A percentile compares a stretch with the other conserved stretches of the same genome.
Evolutionary conservation across 805 yeast genomes (phyloP).

Genomic region (Candida schatavii): DNA sequence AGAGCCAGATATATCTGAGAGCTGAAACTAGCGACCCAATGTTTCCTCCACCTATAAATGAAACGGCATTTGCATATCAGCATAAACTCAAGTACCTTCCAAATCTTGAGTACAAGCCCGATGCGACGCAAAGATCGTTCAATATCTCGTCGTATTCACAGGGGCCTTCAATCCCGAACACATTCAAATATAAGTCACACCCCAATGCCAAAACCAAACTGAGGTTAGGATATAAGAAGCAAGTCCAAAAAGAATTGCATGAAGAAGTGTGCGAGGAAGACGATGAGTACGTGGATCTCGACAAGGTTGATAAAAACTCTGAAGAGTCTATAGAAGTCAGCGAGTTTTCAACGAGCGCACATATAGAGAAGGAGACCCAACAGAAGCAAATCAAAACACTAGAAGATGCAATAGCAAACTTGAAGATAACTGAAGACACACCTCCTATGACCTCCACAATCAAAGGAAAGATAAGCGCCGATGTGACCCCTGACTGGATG

Average conservation of each 20-base stretch:
- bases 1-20: neutral
- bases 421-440: neutral
- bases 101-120: conserved; percentile 27
- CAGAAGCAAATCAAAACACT: neutral
- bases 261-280: conserved; percentile 1
- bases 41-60: conserved; percentile 5
- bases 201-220: conserved; percentile 41
- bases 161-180: conserved; percentile 37
- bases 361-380: conserved; percentile 4
- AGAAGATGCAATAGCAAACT: neutral
- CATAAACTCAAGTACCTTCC: conserved; percentile 32
- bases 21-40: neutral
- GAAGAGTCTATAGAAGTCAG: neutral
- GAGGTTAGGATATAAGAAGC: conserved; percentile 19
- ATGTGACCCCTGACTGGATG: conserved; percentile 42
- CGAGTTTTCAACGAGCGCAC: conserved; percentile 2
- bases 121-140: conserved; percentile 8
- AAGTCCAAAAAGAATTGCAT: neutral
- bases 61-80: conserved; percentile 19
- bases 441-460: conserved; percentile 21
- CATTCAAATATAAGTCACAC: conserved; percentile 43
- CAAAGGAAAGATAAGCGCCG: conserved; percentile 5
- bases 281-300: conserved; percentile 5
- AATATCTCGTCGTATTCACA: conserved; percentile 10
- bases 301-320: too few relatives aligned